phyloP scores from a whole-genome alignment of 192 early-diverging fungal species.

The Coemansia sp. region DNA sequence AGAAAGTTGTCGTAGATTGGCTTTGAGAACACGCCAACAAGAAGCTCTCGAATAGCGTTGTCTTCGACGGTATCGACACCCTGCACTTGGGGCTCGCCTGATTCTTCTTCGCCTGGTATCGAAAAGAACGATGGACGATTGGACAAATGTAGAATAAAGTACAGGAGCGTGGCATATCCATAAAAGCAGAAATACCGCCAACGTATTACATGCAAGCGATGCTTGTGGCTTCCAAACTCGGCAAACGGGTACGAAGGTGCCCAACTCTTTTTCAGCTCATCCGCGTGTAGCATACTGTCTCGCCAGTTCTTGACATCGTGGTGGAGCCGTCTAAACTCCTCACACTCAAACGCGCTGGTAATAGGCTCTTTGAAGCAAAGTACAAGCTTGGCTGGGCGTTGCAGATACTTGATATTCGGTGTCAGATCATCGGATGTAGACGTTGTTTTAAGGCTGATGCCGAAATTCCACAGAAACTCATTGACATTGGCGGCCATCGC shows the following conservation, averaged over 20 bases:
- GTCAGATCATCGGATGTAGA: conserved; percentile 11
- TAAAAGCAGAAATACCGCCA: conserved; percentile 40
- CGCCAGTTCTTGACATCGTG: conserved; percentile 20
- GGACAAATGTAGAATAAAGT: conserved; percentile 28
- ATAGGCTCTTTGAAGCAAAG: neutral
- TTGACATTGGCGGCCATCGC: conserved; percentile 20
- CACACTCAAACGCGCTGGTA: conserved; percentile 26
- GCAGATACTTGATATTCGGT: conserved; percentile 12
- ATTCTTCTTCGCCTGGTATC: neutral
- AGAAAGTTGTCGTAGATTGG: conserved; percentile 26
- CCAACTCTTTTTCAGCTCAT: conserved; percentile 5
- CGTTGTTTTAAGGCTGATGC: conserved; percentile 11
- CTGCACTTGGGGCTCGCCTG: neutral
- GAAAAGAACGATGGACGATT: conserved; percentile 45
- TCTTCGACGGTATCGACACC: conserved; percentile 21
- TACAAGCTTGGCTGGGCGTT: neutral
- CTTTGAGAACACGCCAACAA: conserved; percentile 23
- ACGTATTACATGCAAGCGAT: conserved; percentile 31
- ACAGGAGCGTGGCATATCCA: conserved; percentile 20
- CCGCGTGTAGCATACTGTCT: conserved; percentile 10
- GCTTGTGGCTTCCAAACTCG: conserved; percentile 27
- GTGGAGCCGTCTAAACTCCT: conserved; percentile 25
- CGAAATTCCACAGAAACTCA: conserved; percentile 31
- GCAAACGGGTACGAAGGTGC: conserved; percentile 5
- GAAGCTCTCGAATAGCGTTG: conserved; percentile 27